Percentiles rank a stretch among this genome's conserved stretches.
These are phyloP conservation scores for Arabidopsis thaliana DNA, from an alignment of 345 rosid genomes.

Conservation along the genomic window DNA sequence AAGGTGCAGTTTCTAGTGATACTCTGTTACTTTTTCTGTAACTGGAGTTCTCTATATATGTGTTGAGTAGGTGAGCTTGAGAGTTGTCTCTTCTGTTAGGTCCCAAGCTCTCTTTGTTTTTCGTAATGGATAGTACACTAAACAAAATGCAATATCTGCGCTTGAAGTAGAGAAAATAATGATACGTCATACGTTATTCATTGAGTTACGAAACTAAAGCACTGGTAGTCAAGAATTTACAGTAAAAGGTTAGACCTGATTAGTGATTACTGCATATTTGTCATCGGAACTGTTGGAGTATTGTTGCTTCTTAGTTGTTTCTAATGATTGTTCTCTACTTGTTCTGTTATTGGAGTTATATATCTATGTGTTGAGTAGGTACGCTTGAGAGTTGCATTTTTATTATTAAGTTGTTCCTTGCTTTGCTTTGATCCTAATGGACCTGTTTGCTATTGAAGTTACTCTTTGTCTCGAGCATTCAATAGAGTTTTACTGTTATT, in stretches of 20 bases:
- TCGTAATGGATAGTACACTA: too few species aligned
- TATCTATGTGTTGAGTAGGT: slow-evolving; percentile 5
- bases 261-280: too few species aligned
- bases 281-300: too few species aligned
- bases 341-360: not conserved
- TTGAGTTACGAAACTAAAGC: too few species aligned
- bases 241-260: too few species aligned
- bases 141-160: not conserved
- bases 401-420: too few species aligned
- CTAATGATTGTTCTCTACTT: not conserved
- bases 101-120: not conserved
- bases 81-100: not conserved
- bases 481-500: not conserved
- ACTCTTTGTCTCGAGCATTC: not conserved
- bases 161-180: not conserved
- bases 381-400: not conserved
- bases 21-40: too few species aligned
- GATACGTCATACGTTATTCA: not conserved
- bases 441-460: slow-evolving; percentile 15
- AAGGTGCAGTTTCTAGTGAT: not conserved
- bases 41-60: not conserved
- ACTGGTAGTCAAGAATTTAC: too few species aligned
- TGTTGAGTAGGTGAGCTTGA: not conserved
- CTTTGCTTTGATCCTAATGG: not conserved
- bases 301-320: not conserved